Base-by-base conservation (phyloP, 2,329 filamentous ascomycete genomes). In the Septoria linicola region DNA sequence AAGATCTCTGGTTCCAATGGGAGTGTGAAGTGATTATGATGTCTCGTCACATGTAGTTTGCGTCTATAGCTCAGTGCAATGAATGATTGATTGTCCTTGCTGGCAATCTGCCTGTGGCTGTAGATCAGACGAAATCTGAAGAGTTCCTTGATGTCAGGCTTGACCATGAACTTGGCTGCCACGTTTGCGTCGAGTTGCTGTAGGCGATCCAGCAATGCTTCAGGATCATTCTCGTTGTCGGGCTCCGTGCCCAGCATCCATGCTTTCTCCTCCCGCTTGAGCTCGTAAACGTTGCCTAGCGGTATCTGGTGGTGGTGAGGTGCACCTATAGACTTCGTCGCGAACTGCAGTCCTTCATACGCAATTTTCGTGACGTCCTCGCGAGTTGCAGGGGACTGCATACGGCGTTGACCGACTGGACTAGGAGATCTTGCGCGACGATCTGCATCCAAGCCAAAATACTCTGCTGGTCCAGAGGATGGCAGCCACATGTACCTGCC, bases 61-160 rank as follows among this genome's bases (percentile, higher is more conserved):
- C 72, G 69, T 50, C 71, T 69, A 55, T 75, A 75, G 60, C 72
- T 74, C 41, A 75, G 55, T 3, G 73, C 72, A 32, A 74, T 70
- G 54, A 71, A 74, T 4, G 70, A 67, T n/a, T 70, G 68, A 27
- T 71, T 66, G 34, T 61, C 63, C 4, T 54, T 58, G 8, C 59
- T 62, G 5, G 65, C 58, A 23, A 67, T 51, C 20, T 70, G 67
- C 43, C 65, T 66, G 53, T 63, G 48, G 17, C 53, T 56, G 51
- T 65, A 65, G 23, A 75, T 70, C 17, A 75, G 62, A 31, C 71
- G 63, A 54, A 75, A 72, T 10, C 57, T 59, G 53, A 68, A 68
- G 3, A 50, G 34, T 32, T 49, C 57, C 25, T 59, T 66, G 49
- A 62, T 64, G 49, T 68, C 64, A 8, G 60, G 61, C 52, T 68